Evolutionary conservation across 2,329 filamentous ascomycete species (phyloP).

Genomic region (Botrytis byssoidea): DNA sequence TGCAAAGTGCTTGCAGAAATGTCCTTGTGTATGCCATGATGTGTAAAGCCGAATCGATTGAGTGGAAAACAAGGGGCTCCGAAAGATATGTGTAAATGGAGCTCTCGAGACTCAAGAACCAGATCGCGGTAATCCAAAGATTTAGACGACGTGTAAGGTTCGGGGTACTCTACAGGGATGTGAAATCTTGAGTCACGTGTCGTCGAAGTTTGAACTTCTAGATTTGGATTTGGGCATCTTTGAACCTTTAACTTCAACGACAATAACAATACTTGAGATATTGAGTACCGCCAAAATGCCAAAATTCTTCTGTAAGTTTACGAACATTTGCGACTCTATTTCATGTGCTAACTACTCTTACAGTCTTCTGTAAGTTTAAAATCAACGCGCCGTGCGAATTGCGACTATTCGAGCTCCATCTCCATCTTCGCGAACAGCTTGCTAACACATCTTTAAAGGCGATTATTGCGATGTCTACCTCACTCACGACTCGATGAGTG

Average conservation of each 20-base stretch:
- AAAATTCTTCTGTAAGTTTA: conserved; percentile 77
- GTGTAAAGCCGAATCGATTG: conserved; percentile 14
- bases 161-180: conserved; percentile 25
- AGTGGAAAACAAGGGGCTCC: background rate
- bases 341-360: conserved; percentile 41
- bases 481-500: conserved; percentile 99
- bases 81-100: conserved; percentile 12
- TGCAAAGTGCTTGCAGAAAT: conserved; percentile 58
- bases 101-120: conserved; percentile 25
- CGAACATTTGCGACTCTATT: conserved; percentile 20
- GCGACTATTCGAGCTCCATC: conserved; percentile 11
- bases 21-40: conserved; percentile 52
- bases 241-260: conserved; percentile 6
- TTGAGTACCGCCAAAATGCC: conserved; percentile 62
- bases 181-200: conserved; percentile 22
- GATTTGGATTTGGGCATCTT: conserved; percentile 23
- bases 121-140: conserved; percentile 18
- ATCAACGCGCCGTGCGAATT: conserved; percentile 17
- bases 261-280: conserved; percentile 15
- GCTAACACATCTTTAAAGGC: conserved; percentile 46
- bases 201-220: conserved; percentile 7
- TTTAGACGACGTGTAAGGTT: conserved; percentile 33
- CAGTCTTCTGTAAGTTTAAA: conserved; percentile 68
- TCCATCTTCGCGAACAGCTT: conserved; percentile 16
- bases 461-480: conserved; percentile 99